A percentile compares a stretch with the other conserved stretches of the same genome.
Evolutionary conservation across 208 protist species (phyloP).

Genomic region (Phytomonas sp.): DNA sequence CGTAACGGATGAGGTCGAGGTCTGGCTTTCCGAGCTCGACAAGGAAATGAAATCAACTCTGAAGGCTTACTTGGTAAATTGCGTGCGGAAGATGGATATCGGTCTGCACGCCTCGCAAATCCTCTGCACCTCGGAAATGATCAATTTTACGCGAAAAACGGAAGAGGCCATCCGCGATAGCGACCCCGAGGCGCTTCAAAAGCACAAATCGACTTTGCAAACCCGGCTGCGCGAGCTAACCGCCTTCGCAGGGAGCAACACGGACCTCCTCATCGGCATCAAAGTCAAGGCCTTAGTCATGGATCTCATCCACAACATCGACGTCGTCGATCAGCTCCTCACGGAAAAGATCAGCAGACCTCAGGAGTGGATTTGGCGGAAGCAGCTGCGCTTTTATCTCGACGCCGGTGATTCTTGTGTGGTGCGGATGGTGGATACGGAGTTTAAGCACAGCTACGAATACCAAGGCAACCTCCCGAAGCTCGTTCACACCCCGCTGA

Average conservation of each 20-base stretch:
- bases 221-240: conserved; percentile 74
- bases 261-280: conserved; percentile 78
- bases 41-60: conserved; percentile 92
- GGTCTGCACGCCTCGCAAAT: conserved; percentile 92
- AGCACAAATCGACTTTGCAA: conserved; percentile 71
- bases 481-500: conserved; percentile 97
- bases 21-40: conserved; percentile 92
- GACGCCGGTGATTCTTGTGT: conserved; percentile 51
- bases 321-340: conserved; percentile 91
- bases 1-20: conserved; percentile 93
- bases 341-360: conserved; percentile 63
- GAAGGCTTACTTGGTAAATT: conserved; percentile 63
- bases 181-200: conserved; percentile 59
- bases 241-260: conserved; percentile 75
- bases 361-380: conserved; percentile 94
- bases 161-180: conserved; percentile 85
- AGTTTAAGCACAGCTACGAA: conserved; percentile 97
- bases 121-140: conserved; percentile 90
- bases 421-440: conserved; percentile 91
- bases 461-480: conserved; percentile 98
- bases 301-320: conserved; percentile 98
- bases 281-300: conserved; percentile 97
- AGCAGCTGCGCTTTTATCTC: conserved; percentile 96
- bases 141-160: conserved; percentile 88
- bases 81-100: conserved; percentile 82